Evolutionary conservation across 371 early-diverging fungal species (phyloP).

Genomic region (Mortierella sp.): DNA sequence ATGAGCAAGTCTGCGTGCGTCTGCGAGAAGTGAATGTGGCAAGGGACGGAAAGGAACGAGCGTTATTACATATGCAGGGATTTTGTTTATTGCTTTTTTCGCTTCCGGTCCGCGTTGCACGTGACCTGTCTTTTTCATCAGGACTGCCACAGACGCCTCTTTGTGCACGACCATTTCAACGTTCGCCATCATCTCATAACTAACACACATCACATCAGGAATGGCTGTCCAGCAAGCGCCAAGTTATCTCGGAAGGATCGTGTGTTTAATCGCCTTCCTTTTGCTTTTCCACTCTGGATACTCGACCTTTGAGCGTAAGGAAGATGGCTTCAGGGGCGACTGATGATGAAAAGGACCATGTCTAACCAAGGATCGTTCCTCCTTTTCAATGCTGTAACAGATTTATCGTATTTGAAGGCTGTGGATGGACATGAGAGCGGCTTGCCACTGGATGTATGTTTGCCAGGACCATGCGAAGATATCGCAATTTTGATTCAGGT

Average conservation of each 20-base stretch:
- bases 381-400: constrained; percentile 36
- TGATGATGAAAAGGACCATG: neutral
- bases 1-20: neutral
- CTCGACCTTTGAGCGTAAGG: constrained; percentile 78
- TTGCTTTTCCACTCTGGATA: constrained; percentile 73
- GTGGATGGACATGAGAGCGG: constrained; percentile 63
- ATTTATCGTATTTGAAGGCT: constrained; percentile 75
- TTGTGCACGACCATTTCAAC: neutral
- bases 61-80: neutral
- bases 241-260: constrained; percentile 57
- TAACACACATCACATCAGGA: neutral
- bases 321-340: neutral
- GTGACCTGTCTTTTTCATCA: no score
- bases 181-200: neutral
- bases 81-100: neutral
- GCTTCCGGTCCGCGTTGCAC: no score
- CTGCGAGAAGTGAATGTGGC: neutral
- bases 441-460: constrained; percentile 72
- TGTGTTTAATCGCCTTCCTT: constrained; percentile 65
- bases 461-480: neutral
- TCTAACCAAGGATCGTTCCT: neutral
- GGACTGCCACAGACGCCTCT: no score
- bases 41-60: neutral
- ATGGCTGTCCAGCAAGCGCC: constrained; percentile 54
- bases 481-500: no score